Base-by-base conservation (phyloP, 2,329 filamentous ascomycete species). In the Diaporthe batatas region DNA sequence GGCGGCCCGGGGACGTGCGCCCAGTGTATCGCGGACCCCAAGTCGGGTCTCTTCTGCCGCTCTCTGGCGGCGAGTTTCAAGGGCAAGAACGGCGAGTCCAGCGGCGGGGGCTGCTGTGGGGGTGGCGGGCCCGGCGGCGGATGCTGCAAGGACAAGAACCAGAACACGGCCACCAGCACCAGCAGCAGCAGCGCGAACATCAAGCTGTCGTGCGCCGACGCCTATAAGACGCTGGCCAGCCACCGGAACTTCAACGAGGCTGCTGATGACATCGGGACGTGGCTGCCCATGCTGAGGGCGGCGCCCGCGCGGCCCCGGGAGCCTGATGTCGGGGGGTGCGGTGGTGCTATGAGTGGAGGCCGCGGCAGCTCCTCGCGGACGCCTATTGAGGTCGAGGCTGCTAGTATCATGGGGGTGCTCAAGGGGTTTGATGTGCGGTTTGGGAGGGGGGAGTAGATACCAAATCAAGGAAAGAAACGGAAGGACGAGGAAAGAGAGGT, bases 391-490 rank as follows among this genome's bases (percentile, higher is more conserved):
- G 92, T 95, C 21, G 93, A 95, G 82, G 92, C 93, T 8, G 93
- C 93, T 0, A 95, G 93, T 80, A 94, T 95, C 70, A 95, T 95
- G 93, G 92, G 92, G 54, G 93, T 95, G n/a, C 83, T 95, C 73
- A 93, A 93, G 81, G 91, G 93, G 75, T 95, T 95, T 82, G 93
- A 95, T 78, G 87, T 94, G 65, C 85, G 93, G 70, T 95, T 95
- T 80, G 91, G 91, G n/a, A 79, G 80, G 69, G 78, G 78, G 4
- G 75, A 79, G 54, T 79, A 74, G 29, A 29, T n/a, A n/a, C n/a
- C n/a, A n/a, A n/a, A 5, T 29, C 29, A 3, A 29, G 29, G 29
- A 29, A 29, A 29, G 29, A 2, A 29, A 29, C 2, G 29, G 2
- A 29, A 29, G 29, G n/a, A n/a, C n/a, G 51, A 49, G 16, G 12